Evolutionary conservation across 768 basidiomycete species (phyloP), one percentile per base, ranked within the genome.

Genomic region (Suillus bovinus): DNA sequence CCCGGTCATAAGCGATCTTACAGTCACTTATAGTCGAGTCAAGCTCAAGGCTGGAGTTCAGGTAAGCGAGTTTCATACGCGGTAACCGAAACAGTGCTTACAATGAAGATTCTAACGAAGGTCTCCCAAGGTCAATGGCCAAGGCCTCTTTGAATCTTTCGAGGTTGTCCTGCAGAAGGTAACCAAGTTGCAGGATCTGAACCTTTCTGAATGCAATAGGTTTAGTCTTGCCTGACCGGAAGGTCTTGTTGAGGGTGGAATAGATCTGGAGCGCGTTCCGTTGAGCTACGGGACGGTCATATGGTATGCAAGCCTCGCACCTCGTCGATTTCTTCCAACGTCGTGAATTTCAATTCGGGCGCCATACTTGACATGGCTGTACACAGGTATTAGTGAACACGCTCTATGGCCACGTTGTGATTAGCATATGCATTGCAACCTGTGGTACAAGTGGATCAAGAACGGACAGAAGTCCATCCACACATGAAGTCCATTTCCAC

Each of bases 101-200:
- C 77, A 91, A 80, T 59, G 82, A 74, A 4, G 79, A 76, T 71
- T 95, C 93, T 10, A 85, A 68, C 3, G 73, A 47, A 0, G 86
- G 88, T 52, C 90, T 80, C 4, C 87, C 86, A 16, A 95, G 76
- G 69, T 95, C 93, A 6, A 72, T 63, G 2, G 74, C 71, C 63
- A 93, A 71, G 0, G 92, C 80, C 29, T 84, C 79, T 47, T 84
- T 80, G 68, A 94, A 84, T 17, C 77, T 82, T 38, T 82, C 75
- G 22, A 76, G 67, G 70, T 95, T 93, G 74, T 95, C 92, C 71
- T 90, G 81, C 68, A 93, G 34, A 66, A 91, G 75, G 71, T 91
- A 90, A 9, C 81, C 86, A 14, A 95, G 81, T 69, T 88, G 84
- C n/a, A 87, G 80, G 29, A 95, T 79, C 75, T 93, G 91, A 49